Evolutionary conservation across 495 filamentous ascomycete genomes (phyloP), one percentile per base, ranked within the genome.

Genomic region (Annulohypoxylon nitens): DNA sequence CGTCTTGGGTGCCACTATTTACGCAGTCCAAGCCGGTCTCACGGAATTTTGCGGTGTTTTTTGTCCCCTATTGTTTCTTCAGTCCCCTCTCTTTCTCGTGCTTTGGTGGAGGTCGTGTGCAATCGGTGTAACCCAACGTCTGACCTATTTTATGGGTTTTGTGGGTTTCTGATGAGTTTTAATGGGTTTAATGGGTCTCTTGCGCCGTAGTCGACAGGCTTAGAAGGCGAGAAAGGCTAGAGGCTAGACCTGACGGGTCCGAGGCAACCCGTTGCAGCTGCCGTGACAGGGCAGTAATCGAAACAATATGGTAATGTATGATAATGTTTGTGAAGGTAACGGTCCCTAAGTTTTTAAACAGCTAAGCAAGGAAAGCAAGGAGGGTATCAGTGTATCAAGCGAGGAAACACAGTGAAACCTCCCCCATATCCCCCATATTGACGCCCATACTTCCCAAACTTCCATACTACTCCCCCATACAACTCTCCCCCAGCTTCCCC

Each of bases 41-140:
- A 45, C 71, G 71, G 71, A 67, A 64, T 59, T 64, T 64, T 74
- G 71, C 71, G 71, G 71, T 70, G 48, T 74, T 74, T 70, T 69
- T 63, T 70, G 18, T 66, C 20, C 3, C 30, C 30, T 30, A 30
- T 30, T 30, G 30, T 30, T 4, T 30, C 30, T 30, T 30, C 3
- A 4, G 30, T 30, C 30, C 30, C 25, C 39, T 57, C 34, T 33
- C 23, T 62, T 41, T 63, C 63, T 64, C 37, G 45, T 37, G 26
- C 41, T 63, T 37, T 60, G 26, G 53, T 37, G 26, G 57, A 60
- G 63, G 59, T 63, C 36, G 71, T 67, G 71, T 74, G 71, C 66
- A 67, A 63, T 58, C 69, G 33, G 58, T 72, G 64, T 53, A 70
- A 74, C 71, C 71, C 65, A 74, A 67, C 61, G 45, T 50, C 71